Base-by-base conservation (phyloP, 2,329 filamentous ascomycete species). In the Diaporthe sp. region DNA sequence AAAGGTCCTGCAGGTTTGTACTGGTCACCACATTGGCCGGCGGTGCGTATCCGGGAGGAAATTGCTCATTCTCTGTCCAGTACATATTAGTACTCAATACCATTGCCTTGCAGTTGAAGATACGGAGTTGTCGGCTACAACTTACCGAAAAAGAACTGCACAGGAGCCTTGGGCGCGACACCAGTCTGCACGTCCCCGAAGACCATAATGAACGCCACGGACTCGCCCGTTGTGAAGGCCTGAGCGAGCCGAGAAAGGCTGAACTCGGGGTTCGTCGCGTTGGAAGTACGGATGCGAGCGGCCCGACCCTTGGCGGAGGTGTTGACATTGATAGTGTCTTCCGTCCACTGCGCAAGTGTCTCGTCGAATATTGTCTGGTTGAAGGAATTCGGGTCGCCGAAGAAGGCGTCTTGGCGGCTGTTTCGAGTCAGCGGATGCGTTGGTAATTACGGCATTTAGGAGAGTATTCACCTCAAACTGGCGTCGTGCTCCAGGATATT, bases 311-410 rank as follows among this genome's bases (percentile, higher is more conserved):
- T 63, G 17, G 73, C 59, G 7, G 73, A 72, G 12, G 68, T 44
- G 39, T 66, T 72, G 59, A 74, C 65, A 51, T 9, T 68, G 59
- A 74, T 74, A n/a, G 69, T 63, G 42, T 74, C 73, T 12, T 72
- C 69, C 2, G 51, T 71, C 73, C 73, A 74, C 42, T 71, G 50
- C 1, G 59, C 27, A 2, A 72, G 68, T 1, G 73, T 74, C 53
- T 61, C 63, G 27, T 74, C 56, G 79, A 89, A 90, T 72, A 89
- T 79, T 0, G 83, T 84, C 71, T 85, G 80, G 79, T 90, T 88
- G 81, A 90, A 90, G 73, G 85, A 72, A 75, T 86, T 84, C 74
- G 86, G 87, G 78, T 86, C 85, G 39, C 88, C 88, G 72, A 88
- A 85, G 81, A 81, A 86, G 12, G 84, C 85, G 73, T 90, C 88